These are phyloP conservation scores for Hypoxylon sp. DNA, from an alignment of 2,329 filamentous ascomycete genomes.

Conservation along the genomic window DNA sequence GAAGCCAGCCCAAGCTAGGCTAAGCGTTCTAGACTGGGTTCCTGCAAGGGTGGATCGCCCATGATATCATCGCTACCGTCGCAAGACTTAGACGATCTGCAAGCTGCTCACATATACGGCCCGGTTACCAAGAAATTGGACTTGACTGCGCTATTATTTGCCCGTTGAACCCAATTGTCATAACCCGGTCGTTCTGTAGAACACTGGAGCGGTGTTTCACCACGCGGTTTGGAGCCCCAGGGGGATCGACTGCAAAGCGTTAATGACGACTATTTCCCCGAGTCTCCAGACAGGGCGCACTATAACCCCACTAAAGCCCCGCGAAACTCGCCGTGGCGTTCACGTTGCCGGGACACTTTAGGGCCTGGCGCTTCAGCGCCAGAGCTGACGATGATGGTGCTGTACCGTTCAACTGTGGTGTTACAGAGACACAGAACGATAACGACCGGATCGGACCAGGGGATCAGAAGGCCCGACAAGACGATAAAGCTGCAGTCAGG, in stretches of 20 bases:
- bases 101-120: constrained; percentile 41
- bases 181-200: constrained; percentile 26
- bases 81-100: constrained; percentile 36
- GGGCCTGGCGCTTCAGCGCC: constrained; percentile 52
- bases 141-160: constrained; percentile 43
- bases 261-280: constrained; percentile 39
- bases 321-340: constrained; percentile 54
- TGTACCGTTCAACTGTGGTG: constrained; percentile 27
- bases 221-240: constrained; percentile 29
- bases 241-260: constrained; percentile 36
- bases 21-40: constrained; percentile 41
- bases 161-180: constrained; percentile 28
- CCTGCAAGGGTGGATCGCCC: constrained; percentile 40
- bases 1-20: constrained; percentile 10
- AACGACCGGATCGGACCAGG: constrained; percentile 26
- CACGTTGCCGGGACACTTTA: constrained; percentile 45
- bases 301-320: constrained; percentile 54
- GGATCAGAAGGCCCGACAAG: constrained; percentile 37
- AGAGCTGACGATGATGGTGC: constrained; percentile 49
- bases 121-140: constrained; percentile 43
- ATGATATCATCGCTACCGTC: constrained; percentile 50
- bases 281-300: constrained; percentile 43
- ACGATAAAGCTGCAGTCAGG: constrained; percentile 35
- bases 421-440: constrained; percentile 34
- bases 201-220: constrained; percentile 21